A percentile compares a stretch with the other conserved stretches of the same genome.
These are phyloP conservation scores for Mollisia scopiformis DNA, from an alignment of 2,329 filamentous ascomycete genomes.

Conservation along the genomic window DNA sequence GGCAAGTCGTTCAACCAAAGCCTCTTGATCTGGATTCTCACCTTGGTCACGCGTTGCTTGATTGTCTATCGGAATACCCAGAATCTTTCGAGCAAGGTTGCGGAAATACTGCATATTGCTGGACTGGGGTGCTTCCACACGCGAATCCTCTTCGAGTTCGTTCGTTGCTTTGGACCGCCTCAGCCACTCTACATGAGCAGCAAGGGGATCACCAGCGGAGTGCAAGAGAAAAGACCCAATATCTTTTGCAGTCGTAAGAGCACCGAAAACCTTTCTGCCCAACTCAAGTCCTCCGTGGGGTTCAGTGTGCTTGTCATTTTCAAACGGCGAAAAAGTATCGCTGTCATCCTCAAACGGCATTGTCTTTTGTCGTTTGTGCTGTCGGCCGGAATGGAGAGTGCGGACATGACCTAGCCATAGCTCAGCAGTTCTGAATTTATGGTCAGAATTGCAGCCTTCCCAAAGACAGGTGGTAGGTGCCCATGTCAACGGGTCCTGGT, in stretches of 20 bases:
- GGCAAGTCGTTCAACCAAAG: background rate
- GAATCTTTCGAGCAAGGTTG: too few species aligned
- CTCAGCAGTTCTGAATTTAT: background rate
- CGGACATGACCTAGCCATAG: background rate
- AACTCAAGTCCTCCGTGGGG: too few species aligned
- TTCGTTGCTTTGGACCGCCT: too few species aligned
- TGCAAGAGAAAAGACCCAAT: background rate
- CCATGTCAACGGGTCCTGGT: background rate
- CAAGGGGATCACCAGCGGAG: background rate
- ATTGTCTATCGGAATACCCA: too few species aligned
- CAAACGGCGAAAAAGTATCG: too few species aligned
- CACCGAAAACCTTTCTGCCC: background rate
- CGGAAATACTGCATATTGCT: too few species aligned
- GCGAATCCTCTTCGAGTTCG: too few species aligned
- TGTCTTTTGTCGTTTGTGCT: background rate
- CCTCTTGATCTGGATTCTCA: background rate
- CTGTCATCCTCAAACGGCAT: too few species aligned
- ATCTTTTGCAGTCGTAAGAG: background rate
- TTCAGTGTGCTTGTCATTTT: too few species aligned
- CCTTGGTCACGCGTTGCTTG: background rate
- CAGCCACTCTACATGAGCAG: background rate
- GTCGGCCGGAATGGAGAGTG: background rate
- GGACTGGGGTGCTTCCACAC: too few species aligned
- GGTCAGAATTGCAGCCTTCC: background rate
- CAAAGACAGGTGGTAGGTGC: background rate